These are phyloP conservation scores for Telfairia occidentalis DNA, from an alignment of 331 rosid genomes.

Conservation along the genomic window DNA sequence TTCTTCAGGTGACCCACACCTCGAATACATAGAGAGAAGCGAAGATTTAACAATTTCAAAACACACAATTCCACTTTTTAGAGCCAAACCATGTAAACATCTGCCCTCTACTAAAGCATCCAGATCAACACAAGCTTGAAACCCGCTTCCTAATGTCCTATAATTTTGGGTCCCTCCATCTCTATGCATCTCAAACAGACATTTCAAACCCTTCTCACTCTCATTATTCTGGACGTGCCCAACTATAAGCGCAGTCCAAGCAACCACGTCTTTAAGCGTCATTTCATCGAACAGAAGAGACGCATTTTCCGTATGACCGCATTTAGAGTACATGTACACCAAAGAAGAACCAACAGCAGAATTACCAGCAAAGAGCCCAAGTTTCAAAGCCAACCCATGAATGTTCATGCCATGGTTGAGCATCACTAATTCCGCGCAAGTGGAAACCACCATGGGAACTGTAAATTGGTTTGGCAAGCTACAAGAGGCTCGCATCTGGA, in stretches of 20 bases:
- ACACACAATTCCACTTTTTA: slow-evolving; percentile 45
- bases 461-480: slow-evolving; percentile 45
- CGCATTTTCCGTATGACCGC: slow-evolving; percentile 34
- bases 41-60: slow-evolving; percentile 36
- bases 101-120: slow-evolving; percentile 45
- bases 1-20: slow-evolving; percentile 47
- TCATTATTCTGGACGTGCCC: slow-evolving; percentile 55
- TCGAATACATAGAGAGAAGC: slow-evolving; percentile 57
- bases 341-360: slow-evolving; percentile 58
- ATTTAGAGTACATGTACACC: slow-evolving; percentile 41
- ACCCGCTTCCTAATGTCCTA: slow-evolving; percentile 64
- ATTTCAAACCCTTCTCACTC: slow-evolving; percentile 50
- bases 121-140: slow-evolving; percentile 60
- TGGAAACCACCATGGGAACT: slow-evolving; percentile 41
- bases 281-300: slow-evolving; percentile 45
- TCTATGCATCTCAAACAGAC: slow-evolving; percentile 57
- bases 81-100: slow-evolving; percentile 51
- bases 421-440: slow-evolving; percentile 36
- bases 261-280: slow-evolving; percentile 43
- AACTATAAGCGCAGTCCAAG: slow-evolving; percentile 60
- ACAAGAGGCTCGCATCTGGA: slow-evolving; percentile 37
- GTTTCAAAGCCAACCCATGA: slow-evolving; percentile 51
- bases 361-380: slow-evolving; percentile 26
- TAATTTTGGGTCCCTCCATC: slow-evolving; percentile 39
- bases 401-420: slow-evolving; percentile 29